Evolutionary conservation across 2,329 filamentous ascomycete genomes (phyloP), one percentile per base, ranked within the genome.

Genomic region (Raffaelea albimanens): DNA sequence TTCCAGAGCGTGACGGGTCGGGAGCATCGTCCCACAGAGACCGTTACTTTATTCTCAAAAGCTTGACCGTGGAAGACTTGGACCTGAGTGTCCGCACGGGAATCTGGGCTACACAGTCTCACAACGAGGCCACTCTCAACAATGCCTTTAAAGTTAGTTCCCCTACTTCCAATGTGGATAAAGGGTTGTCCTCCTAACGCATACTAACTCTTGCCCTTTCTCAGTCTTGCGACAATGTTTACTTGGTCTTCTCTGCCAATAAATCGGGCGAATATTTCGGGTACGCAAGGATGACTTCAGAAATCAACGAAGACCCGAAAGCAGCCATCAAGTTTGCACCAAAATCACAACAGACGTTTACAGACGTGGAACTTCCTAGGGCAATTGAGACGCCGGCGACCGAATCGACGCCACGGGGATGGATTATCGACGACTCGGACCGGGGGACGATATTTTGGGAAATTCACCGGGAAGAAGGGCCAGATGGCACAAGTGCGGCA

Each of bases 361-460:
- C 69, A 53, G 75, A 79, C 22, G 64, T 76, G 16, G 86, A 91
- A 53, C 70, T 87, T 5, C 83, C 89, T 3, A 85, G 87, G 58
- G 85, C 87, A 5, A 94, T 89, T 11, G 74, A 81, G 0, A 95
- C 88, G 20, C 79, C 84, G 49, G 81, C 87, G 18, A 94, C 85
- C 1, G 81, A 86, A 43, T 83, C 75, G 45, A 84, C 85, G 3
- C 90, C 90, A 0, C 83, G 78, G 58, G 91, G 91, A 21, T 81
- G 82, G 47, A 94, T 97, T 50, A 91, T 96, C 42, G 88, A 95
- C 58, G 91, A 97, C 61, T 90, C 87, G 4, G 85, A 87, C 1
- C 78, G 91, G n/a, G 91, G 91, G 0, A 96, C 90, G 0, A 95
- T 96, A 38, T 97, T 97, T 59, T 97, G 91, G 91, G 91, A 97